Conservation (phyloP, 345 rosid genomes). For the Gossypium ekmanianum region DNA sequence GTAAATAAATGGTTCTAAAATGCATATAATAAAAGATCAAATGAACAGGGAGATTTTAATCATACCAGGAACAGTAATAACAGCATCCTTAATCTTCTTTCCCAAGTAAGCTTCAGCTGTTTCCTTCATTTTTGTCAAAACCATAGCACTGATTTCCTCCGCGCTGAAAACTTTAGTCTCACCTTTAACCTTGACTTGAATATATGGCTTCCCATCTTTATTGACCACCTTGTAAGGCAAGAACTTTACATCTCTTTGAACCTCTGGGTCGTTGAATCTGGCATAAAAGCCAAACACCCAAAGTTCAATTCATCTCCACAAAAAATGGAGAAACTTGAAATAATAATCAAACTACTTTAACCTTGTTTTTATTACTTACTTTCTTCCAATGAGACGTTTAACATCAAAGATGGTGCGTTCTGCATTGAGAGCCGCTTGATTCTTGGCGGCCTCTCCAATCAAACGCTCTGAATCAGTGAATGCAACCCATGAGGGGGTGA, state of each 20-base stretch:
- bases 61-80: slow-evolving; percentile 47
- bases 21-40: not conserved
- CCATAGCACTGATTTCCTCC: slow-evolving; percentile 41
- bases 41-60: not conserved
- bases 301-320: not conserved
- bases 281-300: not conserved
- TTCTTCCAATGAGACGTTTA: slow-evolving; percentile 26
- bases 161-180: slow-evolving; percentile 17
- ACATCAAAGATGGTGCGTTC: slow-evolving; percentile 25
- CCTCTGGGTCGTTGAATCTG: slow-evolving; percentile 14
- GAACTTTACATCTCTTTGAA: slow-evolving; percentile 14
- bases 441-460: slow-evolving; percentile 22
- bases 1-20: not conserved
- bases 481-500: slow-evolving; percentile 49
- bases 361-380: not conserved
- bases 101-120: slow-evolving; percentile 51
- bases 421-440: slow-evolving; percentile 22
- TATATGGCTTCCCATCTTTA: slow-evolving; percentile 15
- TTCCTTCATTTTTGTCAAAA: slow-evolving; percentile 43
- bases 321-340: not conserved
- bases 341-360: not conserved
- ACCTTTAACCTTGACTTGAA: slow-evolving; percentile 15
- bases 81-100: slow-evolving; percentile 46
- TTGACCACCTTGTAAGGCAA: slow-evolving; percentile 14
- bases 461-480: slow-evolving; percentile 19